Conservation (phyloP, 768 basidiomycete species). For the Pluteus cervinus region DNA sequence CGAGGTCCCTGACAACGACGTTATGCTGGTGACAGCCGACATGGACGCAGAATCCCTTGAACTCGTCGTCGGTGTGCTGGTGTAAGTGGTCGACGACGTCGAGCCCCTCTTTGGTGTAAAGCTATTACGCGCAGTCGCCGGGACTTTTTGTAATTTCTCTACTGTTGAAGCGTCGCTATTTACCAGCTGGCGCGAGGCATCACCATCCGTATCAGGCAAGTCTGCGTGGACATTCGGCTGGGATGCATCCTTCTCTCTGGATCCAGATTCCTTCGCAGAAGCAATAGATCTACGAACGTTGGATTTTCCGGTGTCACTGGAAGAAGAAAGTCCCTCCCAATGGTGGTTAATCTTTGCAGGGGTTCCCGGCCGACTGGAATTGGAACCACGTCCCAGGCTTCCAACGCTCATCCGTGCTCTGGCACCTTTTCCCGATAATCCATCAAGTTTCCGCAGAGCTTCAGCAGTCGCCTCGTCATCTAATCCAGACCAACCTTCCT, state of each 20-base stretch:
- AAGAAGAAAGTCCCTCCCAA: constrained; percentile 72
- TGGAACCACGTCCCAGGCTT: constrained; percentile 62
- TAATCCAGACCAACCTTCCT: constrained; percentile 85
- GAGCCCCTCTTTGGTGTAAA: constrained; percentile 86
- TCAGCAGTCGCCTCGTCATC: constrained; percentile 88
- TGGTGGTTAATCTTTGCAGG: constrained; percentile 62
- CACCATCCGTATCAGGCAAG: too few relatives aligned
- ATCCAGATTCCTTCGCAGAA: too few relatives aligned
- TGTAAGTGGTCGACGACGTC: constrained; percentile 82
- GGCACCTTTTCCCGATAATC: constrained; percentile 69
- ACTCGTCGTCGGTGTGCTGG: constrained; percentile 71
- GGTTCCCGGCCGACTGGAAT: constrained; percentile 67
- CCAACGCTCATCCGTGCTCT: constrained; percentile 73
- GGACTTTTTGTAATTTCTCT: too few relatives aligned
- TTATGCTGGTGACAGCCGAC: constrained; percentile 71
- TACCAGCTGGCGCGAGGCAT: too few relatives aligned
- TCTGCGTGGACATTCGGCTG: too few relatives aligned
- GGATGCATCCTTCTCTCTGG: too few relatives aligned
- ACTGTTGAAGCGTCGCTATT: too few relatives aligned
- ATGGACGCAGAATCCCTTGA: constrained; percentile 85
- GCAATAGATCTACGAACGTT: too few relatives aligned
- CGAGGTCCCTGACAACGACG: constrained; percentile 68
- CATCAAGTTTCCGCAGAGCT: constrained; percentile 89
- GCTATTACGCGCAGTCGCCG: constrained; percentile 56
- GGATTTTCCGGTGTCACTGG: constrained; percentile 31